Base-by-base conservation (phyloP, 1,284 basidiomycete genomes). In the Ustilago cynodontis region DNA sequence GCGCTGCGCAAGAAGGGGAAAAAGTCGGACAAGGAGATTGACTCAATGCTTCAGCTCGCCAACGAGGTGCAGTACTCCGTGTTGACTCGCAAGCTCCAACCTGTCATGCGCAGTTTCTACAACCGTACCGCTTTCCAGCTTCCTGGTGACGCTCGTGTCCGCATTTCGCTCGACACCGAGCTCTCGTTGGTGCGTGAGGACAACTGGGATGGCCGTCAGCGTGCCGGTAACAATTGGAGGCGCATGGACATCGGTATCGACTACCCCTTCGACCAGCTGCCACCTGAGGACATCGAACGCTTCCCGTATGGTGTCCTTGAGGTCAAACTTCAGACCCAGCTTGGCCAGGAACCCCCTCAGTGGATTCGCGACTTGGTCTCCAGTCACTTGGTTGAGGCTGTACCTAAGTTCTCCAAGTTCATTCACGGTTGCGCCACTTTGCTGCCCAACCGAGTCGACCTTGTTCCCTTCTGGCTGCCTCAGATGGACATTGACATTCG, bases 391-490 rank as follows among this genome's bases (percentile, higher is more conserved):
- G 96, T 82, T 51, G 76, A 82, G 67, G 86, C 87, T 37, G 81
- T 86, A 61, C 86, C 85, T 74, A 88, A 88, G 78, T 87, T 87
- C 79, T 93, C 93, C 87, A 96, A 96, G 90, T 98, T 98, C 86
- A 97, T 98, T 77, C 96, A 98, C 85, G 96, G 96, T 28, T 99
- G 96, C 84, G 93, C 96, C 1, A 96, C 94, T 0, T 89, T 98
- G 0, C 87, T 99, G 9, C 94, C 95, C 37, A 91, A 94, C 86
- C 93, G 96, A 49, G 96, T 98, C 61, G 94, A 98, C 84, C 90
- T 99, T n/a, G 93, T 99, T 18, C 96, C 96, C 4, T 99, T 98
- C 89, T 99, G 96, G 96, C 90, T 98, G 4, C 95, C 94, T 6
- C 94, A 96, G 86, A 88, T 88, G 87, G 87, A 96, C 92, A 94